A percentile compares a stretch with the other conserved stretches of the same genome.
phyloP scores from a whole-genome alignment of 169 alveolate genomes.

The Plasmodium knowlesi region DNA sequence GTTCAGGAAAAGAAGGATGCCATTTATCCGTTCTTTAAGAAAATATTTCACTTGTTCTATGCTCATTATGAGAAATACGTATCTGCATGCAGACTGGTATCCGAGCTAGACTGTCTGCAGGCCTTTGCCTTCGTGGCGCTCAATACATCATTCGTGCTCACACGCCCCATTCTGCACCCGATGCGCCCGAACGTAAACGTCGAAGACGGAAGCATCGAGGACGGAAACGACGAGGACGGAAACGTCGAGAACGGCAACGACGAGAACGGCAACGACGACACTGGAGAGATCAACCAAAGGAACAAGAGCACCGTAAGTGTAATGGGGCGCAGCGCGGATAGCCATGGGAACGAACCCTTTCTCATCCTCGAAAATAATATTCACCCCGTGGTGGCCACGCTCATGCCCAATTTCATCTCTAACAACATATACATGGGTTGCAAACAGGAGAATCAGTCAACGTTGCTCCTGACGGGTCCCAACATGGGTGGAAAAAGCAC shows the following conservation, averaged over 20 bases:
- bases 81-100: slow-evolving; percentile 74
- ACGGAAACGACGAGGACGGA: background rate
- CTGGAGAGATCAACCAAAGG: background rate
- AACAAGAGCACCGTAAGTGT: background rate
- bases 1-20: slow-evolving; percentile 90
- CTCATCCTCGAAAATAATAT: slow-evolving; percentile 49
- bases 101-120: slow-evolving; percentile 94
- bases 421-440: slow-evolving; percentile 83
- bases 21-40: slow-evolving; percentile 86
- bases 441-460: slow-evolving; percentile 29
- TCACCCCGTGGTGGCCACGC: slow-evolving; percentile 86
- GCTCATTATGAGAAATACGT: slow-evolving; percentile 76
- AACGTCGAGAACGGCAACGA: background rate
- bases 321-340: slow-evolving; percentile 20
- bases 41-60: slow-evolving; percentile 87
- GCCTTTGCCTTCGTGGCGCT: slow-evolving; percentile 87
- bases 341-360: background rate
- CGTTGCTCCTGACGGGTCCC: slow-evolving; percentile 98
- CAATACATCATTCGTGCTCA: slow-evolving; percentile 26
- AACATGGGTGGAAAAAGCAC: slow-evolving; percentile 99
- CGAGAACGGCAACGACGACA: background rate
- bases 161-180: slow-evolving; percentile 46
- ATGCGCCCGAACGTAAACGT: background rate
- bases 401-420: slow-evolving; percentile 85
- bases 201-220: background rate